Conservation (phyloP, 139 green algal genomes). For the Pleodorina starrii region DNA sequence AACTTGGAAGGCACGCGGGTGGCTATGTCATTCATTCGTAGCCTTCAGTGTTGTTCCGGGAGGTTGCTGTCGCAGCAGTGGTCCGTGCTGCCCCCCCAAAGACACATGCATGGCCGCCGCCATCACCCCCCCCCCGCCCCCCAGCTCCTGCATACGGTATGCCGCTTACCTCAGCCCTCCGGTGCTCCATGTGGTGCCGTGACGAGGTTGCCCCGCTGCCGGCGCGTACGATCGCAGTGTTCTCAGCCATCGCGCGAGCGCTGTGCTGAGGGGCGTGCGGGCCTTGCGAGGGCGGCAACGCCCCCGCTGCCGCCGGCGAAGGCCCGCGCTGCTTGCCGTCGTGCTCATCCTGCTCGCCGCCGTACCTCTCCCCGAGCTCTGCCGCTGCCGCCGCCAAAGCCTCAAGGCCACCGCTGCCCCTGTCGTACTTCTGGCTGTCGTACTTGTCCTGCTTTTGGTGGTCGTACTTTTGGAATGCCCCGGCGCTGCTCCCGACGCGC, state of each 20-base stretch:
- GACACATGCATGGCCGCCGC: no score
- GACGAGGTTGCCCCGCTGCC: background rate
- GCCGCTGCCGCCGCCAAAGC: background rate
- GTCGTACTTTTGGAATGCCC: slow-evolving; percentile 13
- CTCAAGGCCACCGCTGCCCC: slow-evolving; percentile 4
- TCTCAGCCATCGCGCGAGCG: background rate
- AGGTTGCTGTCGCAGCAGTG: no score
- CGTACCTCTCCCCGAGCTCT: background rate
- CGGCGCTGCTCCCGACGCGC: background rate
- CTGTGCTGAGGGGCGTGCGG: background rate
- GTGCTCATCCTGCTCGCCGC: background rate
- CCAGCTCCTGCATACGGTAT: no score
- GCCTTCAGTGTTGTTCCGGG: no score
- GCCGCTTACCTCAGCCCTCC: slow-evolving; percentile 7
- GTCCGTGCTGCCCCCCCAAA: no score
- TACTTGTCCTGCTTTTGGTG: background rate
- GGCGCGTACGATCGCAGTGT: background rate
- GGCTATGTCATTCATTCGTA: no score
- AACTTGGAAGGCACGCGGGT: no score
- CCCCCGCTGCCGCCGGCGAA: background rate
- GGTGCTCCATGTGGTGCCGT: background rate
- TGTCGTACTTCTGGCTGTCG: background rate
- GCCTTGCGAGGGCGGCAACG: background rate
- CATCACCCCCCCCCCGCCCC: no score
- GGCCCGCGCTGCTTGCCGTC: background rate